A percentile compares a stretch with the other conserved stretches of the same genome.
phyloP scores from a whole-genome alignment of 2,329 filamentous ascomycete species.

The Nothopassalora personata region DNA sequence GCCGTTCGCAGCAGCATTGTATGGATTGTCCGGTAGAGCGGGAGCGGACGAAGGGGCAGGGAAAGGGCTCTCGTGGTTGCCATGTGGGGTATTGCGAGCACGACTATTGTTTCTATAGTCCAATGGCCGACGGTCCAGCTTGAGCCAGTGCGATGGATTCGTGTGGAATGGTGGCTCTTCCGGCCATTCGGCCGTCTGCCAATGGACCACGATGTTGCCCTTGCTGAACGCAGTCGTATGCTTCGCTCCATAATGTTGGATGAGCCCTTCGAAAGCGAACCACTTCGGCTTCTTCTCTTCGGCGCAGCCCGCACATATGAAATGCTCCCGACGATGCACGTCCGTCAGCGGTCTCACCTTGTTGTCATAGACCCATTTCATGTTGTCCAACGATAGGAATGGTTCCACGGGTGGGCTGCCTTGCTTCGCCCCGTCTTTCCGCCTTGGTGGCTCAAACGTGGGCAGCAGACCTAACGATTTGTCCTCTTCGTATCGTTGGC shows the following conservation, averaged over 20 bases:
- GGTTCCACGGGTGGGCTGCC: conserved; percentile 21
- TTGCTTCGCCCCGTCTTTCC: conserved; percentile 9
- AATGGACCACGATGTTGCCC: conserved; percentile 69
- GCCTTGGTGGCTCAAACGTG: conserved; percentile 12
- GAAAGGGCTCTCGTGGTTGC: conserved; percentile 5
- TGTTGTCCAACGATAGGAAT: conserved; percentile 67
- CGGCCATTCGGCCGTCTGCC: conserved; percentile 74
- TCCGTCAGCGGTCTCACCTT: conserved; percentile 69
- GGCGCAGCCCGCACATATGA: conserved; percentile 60
- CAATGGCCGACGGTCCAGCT: conserved; percentile 14
- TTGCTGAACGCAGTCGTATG: conserved; percentile 66
- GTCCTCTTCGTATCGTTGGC: conserved; percentile 48
- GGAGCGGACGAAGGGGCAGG: conserved; percentile 5
- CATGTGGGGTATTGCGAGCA: conserved; percentile 17
- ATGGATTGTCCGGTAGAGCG: conserved; percentile 12
- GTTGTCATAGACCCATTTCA: conserved; percentile 78
- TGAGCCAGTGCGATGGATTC: conserved; percentile 38
- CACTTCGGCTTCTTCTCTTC: conserved; percentile 61
- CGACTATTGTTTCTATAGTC: conserved; percentile 10
- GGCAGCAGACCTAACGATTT: conserved; percentile 22
- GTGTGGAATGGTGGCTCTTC: conserved; percentile 65
- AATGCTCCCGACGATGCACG: conserved; percentile 62
- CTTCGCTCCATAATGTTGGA: conserved; percentile 80
- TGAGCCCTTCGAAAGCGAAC: conserved; percentile 71
- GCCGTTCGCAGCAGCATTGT: conserved; percentile 10